Base-by-base conservation (phyloP, 2,329 filamentous ascomycete species). In the Orbilia ellipsospora region DNA sequence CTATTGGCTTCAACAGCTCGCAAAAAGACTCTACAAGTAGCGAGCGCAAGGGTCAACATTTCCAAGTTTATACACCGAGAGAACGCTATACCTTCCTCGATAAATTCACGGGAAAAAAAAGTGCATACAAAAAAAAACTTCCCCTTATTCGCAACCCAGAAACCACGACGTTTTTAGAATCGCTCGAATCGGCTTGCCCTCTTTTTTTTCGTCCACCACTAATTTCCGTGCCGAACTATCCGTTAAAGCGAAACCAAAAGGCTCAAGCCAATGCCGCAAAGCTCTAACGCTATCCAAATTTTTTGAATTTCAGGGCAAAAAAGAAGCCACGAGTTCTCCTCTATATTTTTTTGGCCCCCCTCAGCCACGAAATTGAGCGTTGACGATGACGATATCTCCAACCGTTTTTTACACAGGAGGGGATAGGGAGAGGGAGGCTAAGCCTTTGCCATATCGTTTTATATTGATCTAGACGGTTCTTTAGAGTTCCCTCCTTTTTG, bases 161-260 rank as follows among this genome's bases (percentile, higher is more conserved):
- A 48, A 48, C 16, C 44, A n/a, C 44, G 13, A n/a, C 15, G 5
- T n/a, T 48, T 48, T 48, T n/a, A 48, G 44, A 48, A 15, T 48
- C 16, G 13, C 5, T 18, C 13, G 44, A 18, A 6, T n/a, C 44
- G 44, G 44, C 16, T 48, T 48, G 15, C 44, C 44, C 16, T n/a
- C 13, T n/a, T 18, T 15, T 45, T 16, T 45, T 52, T 18, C 20
- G 4, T 7, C 50, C 50, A 52, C 50, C n/a, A 52, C 50, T 52
- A 52, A 52, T 52, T 52, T 52, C 50, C 50, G 50, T 52, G 50
- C 50, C 50, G 50, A 23, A 13, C 18, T 52, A 52, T 23, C 50
- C 50, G 50, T 18, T 12, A 48, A 18, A n/a, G 15, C 44, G 16
- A 48, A 13, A 13, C 42, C 4, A 12, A 13, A 45, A 45, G 13